These are phyloP conservation scores for Diaporthe citrichinensis DNA, from an alignment of 2,329 filamentous ascomycete genomes.

Conservation along the genomic window DNA sequence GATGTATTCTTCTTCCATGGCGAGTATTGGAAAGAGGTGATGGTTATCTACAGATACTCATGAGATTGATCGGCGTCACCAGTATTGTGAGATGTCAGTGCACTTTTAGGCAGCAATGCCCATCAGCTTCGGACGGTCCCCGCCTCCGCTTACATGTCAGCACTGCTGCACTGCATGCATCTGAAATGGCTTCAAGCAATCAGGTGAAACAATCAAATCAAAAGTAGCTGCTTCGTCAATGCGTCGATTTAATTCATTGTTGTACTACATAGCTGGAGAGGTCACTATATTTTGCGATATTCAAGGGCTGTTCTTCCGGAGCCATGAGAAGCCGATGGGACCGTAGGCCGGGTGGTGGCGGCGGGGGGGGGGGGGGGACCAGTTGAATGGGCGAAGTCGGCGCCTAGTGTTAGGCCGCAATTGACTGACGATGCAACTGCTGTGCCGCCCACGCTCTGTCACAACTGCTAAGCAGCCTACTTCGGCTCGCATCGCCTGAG, in stretches of 20 bases:
- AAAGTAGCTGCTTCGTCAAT: background rate
- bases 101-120: background rate
- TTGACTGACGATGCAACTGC: too few relatives aligned
- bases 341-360: too few relatives aligned
- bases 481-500: too few relatives aligned
- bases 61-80: background rate
- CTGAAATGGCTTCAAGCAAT: background rate
- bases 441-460: too few relatives aligned
- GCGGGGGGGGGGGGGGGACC: too few relatives aligned
- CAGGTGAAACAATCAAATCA: background rate
- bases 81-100: background rate
- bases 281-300: background rate
- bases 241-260: background rate
- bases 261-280: background rate
- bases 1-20: slow-evolving; percentile 11
- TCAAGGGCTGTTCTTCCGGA: too few relatives aligned
- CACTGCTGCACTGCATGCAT: background rate
- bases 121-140: background rate
- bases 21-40: background rate
- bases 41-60: background rate
- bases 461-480: too few relatives aligned
- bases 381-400: too few relatives aligned
- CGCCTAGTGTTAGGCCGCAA: too few relatives aligned
- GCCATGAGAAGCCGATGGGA: too few relatives aligned
- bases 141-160: background rate